These are phyloP conservation scores for Cladosporium sp. DNA, from an alignment of 2,329 filamentous ascomycete genomes.

Conservation along the genomic window DNA sequence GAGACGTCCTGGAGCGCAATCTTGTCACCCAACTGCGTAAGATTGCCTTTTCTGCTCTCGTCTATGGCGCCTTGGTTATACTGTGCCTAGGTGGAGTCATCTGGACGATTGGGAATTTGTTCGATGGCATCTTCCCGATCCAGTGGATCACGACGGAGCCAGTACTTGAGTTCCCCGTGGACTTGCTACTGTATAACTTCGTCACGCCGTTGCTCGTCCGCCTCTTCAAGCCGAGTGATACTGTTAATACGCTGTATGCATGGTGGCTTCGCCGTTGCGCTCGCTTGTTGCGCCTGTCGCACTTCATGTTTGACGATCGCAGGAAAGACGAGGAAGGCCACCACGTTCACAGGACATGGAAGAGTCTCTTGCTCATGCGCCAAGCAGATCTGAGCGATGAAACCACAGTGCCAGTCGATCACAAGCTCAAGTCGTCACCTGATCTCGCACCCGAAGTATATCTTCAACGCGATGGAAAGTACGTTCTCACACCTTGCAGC, in stretches of 20 bases:
- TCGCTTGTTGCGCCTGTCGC: slow-evolving; percentile 71
- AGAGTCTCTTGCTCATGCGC: neutral
- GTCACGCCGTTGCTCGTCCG: slow-evolving; percentile 82
- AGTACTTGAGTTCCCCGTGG: slow-evolving; percentile 88
- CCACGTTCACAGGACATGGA: slow-evolving; percentile 29
- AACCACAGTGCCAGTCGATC: neutral
- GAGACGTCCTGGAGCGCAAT: slow-evolving; percentile 90
- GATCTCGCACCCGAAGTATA: slow-evolving; percentile 6
- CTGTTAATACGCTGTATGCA: slow-evolving; percentile 77
- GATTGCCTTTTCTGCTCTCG: slow-evolving; percentile 90
- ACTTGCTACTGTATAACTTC: slow-evolving; percentile 95
- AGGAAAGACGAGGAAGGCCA: slow-evolving; percentile 75
- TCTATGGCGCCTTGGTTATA: slow-evolving; percentile 90
- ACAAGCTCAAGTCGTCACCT: slow-evolving; percentile 26
- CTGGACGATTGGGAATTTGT: slow-evolving; percentile 72
- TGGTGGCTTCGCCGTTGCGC: slow-evolving; percentile 97
- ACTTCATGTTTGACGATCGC: slow-evolving; percentile 88
- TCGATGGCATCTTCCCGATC: slow-evolving; percentile 74
- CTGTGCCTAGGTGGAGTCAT: slow-evolving; percentile 92
- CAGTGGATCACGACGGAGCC: slow-evolving; percentile 92
- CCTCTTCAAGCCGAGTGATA: slow-evolving; percentile 80
- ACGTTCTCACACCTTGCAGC: slow-evolving; percentile 87
- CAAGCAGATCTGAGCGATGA: slow-evolving; percentile 18
- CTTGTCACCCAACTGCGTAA: slow-evolving; percentile 91
- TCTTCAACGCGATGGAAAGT: slow-evolving; percentile 64